Base-by-base conservation (phyloP, 768 basidiomycete genomes). In the Megacollybia marginata region DNA sequence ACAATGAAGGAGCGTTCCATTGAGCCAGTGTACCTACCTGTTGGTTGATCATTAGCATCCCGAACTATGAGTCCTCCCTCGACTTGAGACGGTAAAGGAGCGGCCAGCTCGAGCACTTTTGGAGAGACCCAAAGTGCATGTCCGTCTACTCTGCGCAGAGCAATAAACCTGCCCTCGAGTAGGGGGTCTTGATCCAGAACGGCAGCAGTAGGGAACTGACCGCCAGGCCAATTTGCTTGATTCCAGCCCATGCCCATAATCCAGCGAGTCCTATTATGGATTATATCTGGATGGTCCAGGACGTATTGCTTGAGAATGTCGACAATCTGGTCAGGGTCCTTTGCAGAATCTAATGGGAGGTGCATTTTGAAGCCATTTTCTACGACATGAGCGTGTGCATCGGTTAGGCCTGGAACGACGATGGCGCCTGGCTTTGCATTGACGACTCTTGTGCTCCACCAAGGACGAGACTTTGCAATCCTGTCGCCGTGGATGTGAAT, bases 241-340 rank as follows among this genome's bases (percentile, higher is more conserved):
- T 98, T 90, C 93, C 94, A 98, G 5, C 94, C 94, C 70, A 86
- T 78, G 10, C 92, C 93, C 56, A 83, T 71, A 38, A 96, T 78
- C 90, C 91, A 96, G 5, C 59, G 67, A 3, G 73, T 67, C 2
- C 66, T 69, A 57, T 88, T 75, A 3, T 72, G 60, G 1, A 68
- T 61, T 6, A 85, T 61, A 35, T 81, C 79, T 0, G 85, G 79
- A 47, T 81, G 78, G 1, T 71, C 63, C 4, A 68, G 58, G 49
- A 92, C 75, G 53, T 85, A 83, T 1, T 63, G 54, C 49, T 80
- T 81, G 33, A 92, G 66, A 1, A 74, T 70, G 4, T 75, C 69
- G 12, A 89, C 63, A 10, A 90, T 73, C 46, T 90, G 90, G 87
- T 43, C 1, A 20, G 6, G 40, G 1, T 86, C 86, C 6, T 56